Percentiles rank a stretch among this genome's conserved stretches.
Evolutionary conservation across 805 yeast species (phyloP).

Genomic region (Candida multigemmis): DNA sequence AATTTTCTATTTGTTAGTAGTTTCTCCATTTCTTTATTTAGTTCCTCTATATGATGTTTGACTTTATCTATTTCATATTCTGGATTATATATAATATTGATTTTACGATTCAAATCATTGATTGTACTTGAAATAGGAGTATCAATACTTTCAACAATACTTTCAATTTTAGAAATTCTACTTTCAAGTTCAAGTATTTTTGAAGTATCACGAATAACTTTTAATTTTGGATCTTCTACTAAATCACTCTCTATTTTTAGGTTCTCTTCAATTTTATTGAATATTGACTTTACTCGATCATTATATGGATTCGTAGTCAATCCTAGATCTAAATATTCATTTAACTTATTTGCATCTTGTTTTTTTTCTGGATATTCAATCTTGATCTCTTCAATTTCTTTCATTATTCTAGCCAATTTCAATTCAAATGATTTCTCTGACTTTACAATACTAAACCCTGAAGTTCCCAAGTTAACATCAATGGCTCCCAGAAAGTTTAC

Average conservation of each 20-base stretch:
- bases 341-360: conserved; percentile 3
- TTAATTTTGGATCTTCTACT: neutral
- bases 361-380: conserved; percentile 5
- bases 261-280: conserved; percentile 2
- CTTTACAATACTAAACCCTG: conserved; percentile 13
- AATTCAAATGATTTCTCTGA: conserved; percentile 29
- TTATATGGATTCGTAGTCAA: conserved; percentile 3
- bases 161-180: conserved; percentile 14
- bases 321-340: conserved; percentile 3
- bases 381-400: conserved; percentile 30
- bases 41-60: conserved; percentile 12
- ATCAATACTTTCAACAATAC: conserved; percentile 1
- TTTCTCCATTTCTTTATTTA: conserved; percentile 17
- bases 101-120: conserved; percentile 22
- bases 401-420: conserved; percentile 25
- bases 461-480: conserved; percentile 7
- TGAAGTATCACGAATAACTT: conserved; percentile 1
- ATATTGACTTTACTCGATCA: conserved; percentile 3
- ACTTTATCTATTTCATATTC: conserved; percentile 16
- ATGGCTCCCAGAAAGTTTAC: conserved; percentile 31
- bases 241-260: conserved; percentile 1
- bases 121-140: conserved; percentile 15
- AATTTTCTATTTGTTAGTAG: conserved; percentile 11
- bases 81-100: conserved; percentile 25
- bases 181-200: conserved; percentile 14